These are phyloP conservation scores for Dipodascus albidus DNA, from an alignment of 805 yeast species.

Conservation along the genomic window DNA sequence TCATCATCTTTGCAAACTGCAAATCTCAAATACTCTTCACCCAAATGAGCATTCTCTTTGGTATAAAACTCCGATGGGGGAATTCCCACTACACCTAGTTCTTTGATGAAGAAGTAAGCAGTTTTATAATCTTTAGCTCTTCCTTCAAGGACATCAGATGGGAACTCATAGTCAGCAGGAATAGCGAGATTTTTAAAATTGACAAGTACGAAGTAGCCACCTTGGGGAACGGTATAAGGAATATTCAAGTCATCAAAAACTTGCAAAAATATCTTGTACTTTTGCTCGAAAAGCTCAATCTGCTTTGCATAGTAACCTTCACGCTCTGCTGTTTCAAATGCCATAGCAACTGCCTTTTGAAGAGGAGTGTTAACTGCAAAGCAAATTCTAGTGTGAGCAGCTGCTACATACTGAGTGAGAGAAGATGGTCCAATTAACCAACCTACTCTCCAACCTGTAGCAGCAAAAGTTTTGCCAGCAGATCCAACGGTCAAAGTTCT, in stretches of 20 bases:
- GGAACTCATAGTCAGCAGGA: slow-evolving; percentile 62
- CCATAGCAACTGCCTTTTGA: slow-evolving; percentile 84
- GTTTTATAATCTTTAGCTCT: slow-evolving; percentile 79
- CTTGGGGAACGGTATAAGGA: slow-evolving; percentile 86
- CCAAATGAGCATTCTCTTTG: slow-evolving; percentile 56
- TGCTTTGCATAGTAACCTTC: slow-evolving; percentile 61
- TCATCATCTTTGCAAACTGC: slow-evolving; percentile 93
- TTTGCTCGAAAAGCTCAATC: slow-evolving; percentile 53
- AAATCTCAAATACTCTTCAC: slow-evolving; percentile 79
- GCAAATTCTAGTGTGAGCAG: slow-evolving; percentile 92
- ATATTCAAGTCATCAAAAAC: slow-evolving; percentile 79
- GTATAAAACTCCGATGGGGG: slow-evolving; percentile 95
- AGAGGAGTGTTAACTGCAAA: slow-evolving; percentile 84
- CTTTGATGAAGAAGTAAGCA: slow-evolving; percentile 88
- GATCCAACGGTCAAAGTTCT: slow-evolving; percentile 88
- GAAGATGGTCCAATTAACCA: slow-evolving; percentile 88
- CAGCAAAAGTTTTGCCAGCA: slow-evolving; percentile 97
- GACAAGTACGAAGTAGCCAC: slow-evolving; percentile 86
- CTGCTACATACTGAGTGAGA: slow-evolving; percentile 64
- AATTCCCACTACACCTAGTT: slow-evolving; percentile 88
- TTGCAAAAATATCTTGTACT: slow-evolving; percentile 59
- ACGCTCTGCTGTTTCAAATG: slow-evolving; percentile 49
- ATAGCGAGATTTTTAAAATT: slow-evolving; percentile 74
- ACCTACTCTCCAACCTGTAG: slow-evolving; percentile 98
- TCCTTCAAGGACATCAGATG: slow-evolving; percentile 45